These are phyloP conservation scores for Stachybotrys chlorohalonatus DNA, from an alignment of 2,329 filamentous ascomycete genomes.

Conservation along the genomic window DNA sequence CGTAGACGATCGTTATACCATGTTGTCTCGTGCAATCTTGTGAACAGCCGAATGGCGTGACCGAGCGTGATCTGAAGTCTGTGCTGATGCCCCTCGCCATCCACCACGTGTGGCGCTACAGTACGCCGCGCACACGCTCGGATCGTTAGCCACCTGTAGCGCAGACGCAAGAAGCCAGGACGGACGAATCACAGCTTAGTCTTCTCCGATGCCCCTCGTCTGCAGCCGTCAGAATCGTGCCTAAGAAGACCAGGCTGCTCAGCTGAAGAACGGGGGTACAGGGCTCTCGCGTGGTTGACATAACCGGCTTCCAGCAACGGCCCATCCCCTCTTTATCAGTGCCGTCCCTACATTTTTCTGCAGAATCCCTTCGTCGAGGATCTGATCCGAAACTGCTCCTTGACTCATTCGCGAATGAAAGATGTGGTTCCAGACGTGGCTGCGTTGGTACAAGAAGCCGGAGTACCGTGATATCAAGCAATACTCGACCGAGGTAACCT, in stretches of 20 bases:
- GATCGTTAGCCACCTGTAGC: not conserved
- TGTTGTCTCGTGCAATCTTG: no score
- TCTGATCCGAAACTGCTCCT: not conserved
- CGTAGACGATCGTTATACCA: no score
- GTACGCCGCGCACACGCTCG: not conserved
- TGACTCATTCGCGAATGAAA: not conserved
- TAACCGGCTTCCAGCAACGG: no score
- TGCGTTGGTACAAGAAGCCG: conserved; percentile 39
- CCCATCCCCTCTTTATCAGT: no score
- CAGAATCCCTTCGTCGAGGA: not conserved
- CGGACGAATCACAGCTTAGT: not conserved
- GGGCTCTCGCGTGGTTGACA: no score
- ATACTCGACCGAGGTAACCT: conserved; percentile 27
- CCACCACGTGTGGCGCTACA: not conserved
- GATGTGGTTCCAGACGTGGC: conserved; percentile 18
- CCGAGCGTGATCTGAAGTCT: not conserved
- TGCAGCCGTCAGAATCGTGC: not conserved
- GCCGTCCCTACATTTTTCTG: no score
- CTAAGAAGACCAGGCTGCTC: no score
- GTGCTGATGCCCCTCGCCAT: not conserved
- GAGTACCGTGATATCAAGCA: conserved; percentile 38
- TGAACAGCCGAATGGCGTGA: no score
- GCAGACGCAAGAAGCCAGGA: not conserved
- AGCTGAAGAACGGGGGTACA: no score
- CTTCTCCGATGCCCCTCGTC: no score